Percentiles rank a stretch among this genome's conserved stretches.
phyloP scores from a whole-genome alignment of 2,329 filamentous ascomycete species.

The Plenodomus tracheiphilus region DNA sequence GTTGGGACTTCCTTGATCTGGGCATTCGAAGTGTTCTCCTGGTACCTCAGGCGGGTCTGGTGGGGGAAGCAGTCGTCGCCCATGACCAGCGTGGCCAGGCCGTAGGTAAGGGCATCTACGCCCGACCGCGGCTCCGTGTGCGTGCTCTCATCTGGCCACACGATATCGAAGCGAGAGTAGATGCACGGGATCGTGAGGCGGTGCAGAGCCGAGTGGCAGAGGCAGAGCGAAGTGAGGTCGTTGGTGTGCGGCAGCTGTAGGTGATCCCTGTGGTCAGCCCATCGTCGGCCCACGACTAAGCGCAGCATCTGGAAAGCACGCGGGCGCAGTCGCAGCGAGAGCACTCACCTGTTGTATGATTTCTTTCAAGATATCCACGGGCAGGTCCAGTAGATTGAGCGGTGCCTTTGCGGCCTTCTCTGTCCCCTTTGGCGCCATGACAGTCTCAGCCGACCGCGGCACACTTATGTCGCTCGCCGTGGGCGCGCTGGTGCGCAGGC shows the following conservation, averaged over 20 bases:
- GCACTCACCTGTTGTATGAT: conserved; percentile 73
- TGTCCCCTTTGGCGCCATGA: conserved; percentile 55
- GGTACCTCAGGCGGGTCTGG: conserved; percentile 40
- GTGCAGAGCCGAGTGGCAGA: conserved; percentile 78
- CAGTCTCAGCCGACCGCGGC: conserved; percentile 27
- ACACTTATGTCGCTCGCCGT: conserved; percentile 8
- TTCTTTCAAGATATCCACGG: conserved; percentile 75
- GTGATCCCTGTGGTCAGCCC: conserved; percentile 15
- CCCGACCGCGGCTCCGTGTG: conserved; percentile 68
- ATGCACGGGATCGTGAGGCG: conserved; percentile 75
- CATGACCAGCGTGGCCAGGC: conserved; percentile 77
- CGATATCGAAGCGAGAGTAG: conserved; percentile 84
- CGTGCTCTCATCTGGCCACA: conserved; percentile 76
- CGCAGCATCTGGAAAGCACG: too few species aligned
- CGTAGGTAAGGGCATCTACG: conserved; percentile 82
- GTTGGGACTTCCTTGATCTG: conserved; percentile 17
- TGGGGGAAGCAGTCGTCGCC: conserved; percentile 66
- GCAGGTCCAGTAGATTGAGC: conserved; percentile 71
- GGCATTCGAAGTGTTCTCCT: conserved; percentile 9
- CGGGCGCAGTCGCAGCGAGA: background rate
- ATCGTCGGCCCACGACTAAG: too few species aligned
- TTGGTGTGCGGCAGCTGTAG: conserved; percentile 76
- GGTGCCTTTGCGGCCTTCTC: conserved; percentile 56
- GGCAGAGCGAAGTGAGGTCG: conserved; percentile 75
- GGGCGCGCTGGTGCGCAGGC: conserved; percentile 12